Base-by-base conservation (phyloP, 1,139 yeast genomes). In the Hemisphaericaspora xylanilytica region DNA sequence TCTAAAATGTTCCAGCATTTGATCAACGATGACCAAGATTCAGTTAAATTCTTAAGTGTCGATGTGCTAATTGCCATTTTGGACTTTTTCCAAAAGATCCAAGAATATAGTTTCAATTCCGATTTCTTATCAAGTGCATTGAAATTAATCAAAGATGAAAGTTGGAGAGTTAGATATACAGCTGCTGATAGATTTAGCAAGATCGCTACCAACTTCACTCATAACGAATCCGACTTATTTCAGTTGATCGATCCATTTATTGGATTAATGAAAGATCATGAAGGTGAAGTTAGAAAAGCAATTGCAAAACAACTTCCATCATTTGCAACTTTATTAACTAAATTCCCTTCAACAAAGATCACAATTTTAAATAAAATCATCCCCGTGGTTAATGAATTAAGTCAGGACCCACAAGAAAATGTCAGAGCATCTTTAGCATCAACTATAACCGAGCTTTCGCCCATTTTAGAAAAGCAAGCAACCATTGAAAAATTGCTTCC, bases 121-220 rank as follows among this genome's bases (percentile, higher is more conserved):
- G 85, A 81, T 50, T 70, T 84, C 45, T 71, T 84, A 47, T 69
- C 73, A 38, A 74, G 78, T 44, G 58, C 63, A 45, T 73, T 84
- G 46, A 79, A 80, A 49, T 74, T 94, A 49, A 82, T 87, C 46
- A 77, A 74, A 48, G 98, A 94, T 65, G 90, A 88, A 63, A 85
- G 95, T 55, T 94, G 99, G 99, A 83, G 98, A 62, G 97, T 94
- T 41, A 80, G 98, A 55, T 94, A 92, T 65, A 89, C 95, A 79
- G 95, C 96, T 20, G 97, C 97, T 20, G 97, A 90, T 59, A 77
- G 89, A 55, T 90, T 88, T 57, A 86, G 82, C 52, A 72, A 74
- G 48, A 76, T 94, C 45, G 88, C 95, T 3, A 57, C 67, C 20
- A 81, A 81, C 50, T 83, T 90, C 56, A 73, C 74, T 50, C 63